Percentiles rank a stretch among this genome's conserved stretches.
Conservation (phyloP, 371 early-diverging fungal genomes). For the Catenaria anguillulae region DNA sequence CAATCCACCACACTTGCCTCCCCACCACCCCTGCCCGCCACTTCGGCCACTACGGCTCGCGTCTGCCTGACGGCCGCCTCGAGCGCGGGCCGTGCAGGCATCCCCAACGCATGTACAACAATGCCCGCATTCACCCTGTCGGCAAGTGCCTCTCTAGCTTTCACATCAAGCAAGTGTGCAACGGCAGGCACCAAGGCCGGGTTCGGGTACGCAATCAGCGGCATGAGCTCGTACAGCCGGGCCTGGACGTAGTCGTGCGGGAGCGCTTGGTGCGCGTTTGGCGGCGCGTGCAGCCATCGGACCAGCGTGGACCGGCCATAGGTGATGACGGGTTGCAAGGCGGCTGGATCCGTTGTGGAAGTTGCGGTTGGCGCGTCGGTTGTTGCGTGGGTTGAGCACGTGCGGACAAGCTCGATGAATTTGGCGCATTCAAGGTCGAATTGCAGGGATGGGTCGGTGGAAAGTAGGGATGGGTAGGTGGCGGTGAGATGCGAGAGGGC, state of each 20-base stretch:
- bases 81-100: not conserved
- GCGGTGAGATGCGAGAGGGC: not conserved
- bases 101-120: not conserved
- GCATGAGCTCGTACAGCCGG: not conserved
- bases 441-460: not conserved
- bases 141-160: not conserved
- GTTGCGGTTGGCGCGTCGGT: not conserved
- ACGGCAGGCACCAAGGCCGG: conserved; percentile 1
- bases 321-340: not conserved
- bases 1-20: not conserved
- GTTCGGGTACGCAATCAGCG: conserved; percentile 6
- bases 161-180: not conserved
- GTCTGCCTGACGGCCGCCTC: not conserved
- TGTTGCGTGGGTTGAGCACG: too few relatives aligned
- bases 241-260: not conserved
- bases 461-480: not conserved
- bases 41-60: not conserved
- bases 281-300: not conserved
- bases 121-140: not conserved
- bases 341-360: not conserved
- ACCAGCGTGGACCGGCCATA: not conserved
- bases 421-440: not conserved
- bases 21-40: not conserved
- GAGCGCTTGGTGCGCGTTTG: not conserved
- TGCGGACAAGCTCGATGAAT: not conserved